Base-by-base conservation (phyloP, 2,329 filamentous ascomycete genomes). In the Trichoderma cornu-damae region DNA sequence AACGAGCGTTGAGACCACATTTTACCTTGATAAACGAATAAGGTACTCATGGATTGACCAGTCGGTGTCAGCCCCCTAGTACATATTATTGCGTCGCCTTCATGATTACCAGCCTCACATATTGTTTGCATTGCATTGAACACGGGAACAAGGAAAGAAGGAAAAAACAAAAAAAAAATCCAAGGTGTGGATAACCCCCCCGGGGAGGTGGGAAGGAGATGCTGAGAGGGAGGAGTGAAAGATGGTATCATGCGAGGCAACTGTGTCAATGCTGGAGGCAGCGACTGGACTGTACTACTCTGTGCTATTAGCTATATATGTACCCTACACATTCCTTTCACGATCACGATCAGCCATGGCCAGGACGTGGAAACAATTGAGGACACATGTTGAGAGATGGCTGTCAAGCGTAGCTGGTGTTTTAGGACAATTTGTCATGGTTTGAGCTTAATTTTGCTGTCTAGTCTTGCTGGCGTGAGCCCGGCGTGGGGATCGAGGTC, bases 1-100 rank as follows among this genome's bases (percentile, higher is more conserved):
- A 47, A 43, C 43, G 20, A 47, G 48, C 43, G 42, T 48, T 58
- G 43, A 35, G 20, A 22, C 49, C 28, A 58, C 38, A 49, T 34
- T 42, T 24, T 35, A 20, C 44, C 35, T 40, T 34, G 51, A 57
- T 49, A 35, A n/a, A 35, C 49, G 38, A 42, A 44, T 40, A 34
- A 47, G 52, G 42, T 38, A 38, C 34, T 14, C 30, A 8, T 52
- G 22, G 44, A 51, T 58, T 52, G 30, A 51, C 24, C 40, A 26
- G 24, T 51, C 55, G 47, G 28, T 37, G 43, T 55, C 42, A 55
- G 42, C 38, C 12, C 14, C 52, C 42, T 9, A 12, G 16, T 47
- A 14, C 50, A 47, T 46, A 12, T 38, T 47, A 37, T 20, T 46
- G 52, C 52, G 16, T 55, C 35, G 14, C 12, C n/a, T 47, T 22